Percentiles rank a stretch among this genome's conserved stretches.
Conservation (phyloP, 257 asterid genomes). For the Fraxinus pennsylvanica region DNA sequence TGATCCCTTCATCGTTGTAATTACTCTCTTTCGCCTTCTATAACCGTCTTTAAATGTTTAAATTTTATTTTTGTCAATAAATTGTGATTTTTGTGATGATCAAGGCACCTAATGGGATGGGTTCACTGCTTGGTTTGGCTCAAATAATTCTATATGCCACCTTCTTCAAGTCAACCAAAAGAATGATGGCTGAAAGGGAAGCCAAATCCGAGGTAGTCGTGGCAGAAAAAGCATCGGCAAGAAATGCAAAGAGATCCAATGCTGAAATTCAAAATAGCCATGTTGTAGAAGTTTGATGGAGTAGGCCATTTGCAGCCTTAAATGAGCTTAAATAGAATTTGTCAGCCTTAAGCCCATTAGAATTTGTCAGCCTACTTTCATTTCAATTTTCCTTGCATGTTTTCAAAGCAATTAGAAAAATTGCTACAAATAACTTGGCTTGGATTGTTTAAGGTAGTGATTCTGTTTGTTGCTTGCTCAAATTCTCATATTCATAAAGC, state of each 20-base stretch:
- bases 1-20: conserved; percentile 75
- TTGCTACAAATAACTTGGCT: too few species aligned
- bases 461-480: too few species aligned
- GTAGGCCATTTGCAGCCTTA: conserved; percentile 1
- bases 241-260: background rate
- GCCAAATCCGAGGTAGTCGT: conserved; percentile 45
- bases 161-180: conserved; percentile 63
- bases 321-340: too few species aligned
- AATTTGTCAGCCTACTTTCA: too few species aligned
- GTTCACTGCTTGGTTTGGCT: conserved; percentile 67
- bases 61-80: too few species aligned
- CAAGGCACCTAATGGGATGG: conserved; percentile 78
- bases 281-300: background rate
- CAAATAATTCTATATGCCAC: conserved; percentile 69
- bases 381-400: too few species aligned
- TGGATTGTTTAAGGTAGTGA: too few species aligned
- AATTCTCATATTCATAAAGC: too few species aligned
- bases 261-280: conserved; percentile 6
- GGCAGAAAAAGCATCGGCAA: conserved; percentile 29
- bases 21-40: background rate
- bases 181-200: conserved; percentile 52
- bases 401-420: too few species aligned
- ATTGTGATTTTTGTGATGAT: background rate
- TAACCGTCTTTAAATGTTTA: too few species aligned
- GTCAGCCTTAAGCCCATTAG: too few species aligned